Evolutionary conservation across 805 yeast genomes (phyloP).

Genomic region (Peterozyma toletana): DNA sequence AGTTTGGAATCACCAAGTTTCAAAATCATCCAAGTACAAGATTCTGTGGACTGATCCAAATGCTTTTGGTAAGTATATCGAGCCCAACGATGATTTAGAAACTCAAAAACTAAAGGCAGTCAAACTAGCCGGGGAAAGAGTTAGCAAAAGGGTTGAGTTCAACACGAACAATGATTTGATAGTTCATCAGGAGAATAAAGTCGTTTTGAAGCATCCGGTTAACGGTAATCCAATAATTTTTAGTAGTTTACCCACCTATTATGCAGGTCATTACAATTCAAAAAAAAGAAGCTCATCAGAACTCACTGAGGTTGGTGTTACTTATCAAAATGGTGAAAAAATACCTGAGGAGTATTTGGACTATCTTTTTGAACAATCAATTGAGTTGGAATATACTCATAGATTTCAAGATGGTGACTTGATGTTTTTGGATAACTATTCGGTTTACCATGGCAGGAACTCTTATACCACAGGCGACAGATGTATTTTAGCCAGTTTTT

Average conservation of each 20-base stretch:
- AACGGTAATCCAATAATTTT: slow-evolving; percentile 13
- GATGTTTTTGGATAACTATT: slow-evolving; percentile 16
- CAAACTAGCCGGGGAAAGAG: too few relatives aligned
- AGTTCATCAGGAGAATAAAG: slow-evolving; percentile 9
- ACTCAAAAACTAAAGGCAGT: too few relatives aligned
- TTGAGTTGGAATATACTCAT: slow-evolving; percentile 15
- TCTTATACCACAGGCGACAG: slow-evolving; percentile 14
- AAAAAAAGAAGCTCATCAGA: slow-evolving; percentile 1
- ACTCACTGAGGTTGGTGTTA: slow-evolving; percentile 1
- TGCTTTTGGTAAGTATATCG: too few relatives aligned
- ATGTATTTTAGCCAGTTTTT: slow-evolving; percentile 17
- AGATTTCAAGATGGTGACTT: slow-evolving; percentile 16
- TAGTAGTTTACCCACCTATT: slow-evolving; percentile 17
- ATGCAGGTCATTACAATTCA: slow-evolving; percentile 2
- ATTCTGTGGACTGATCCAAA: too few relatives aligned
- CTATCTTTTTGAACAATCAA: slow-evolving; percentile 14
- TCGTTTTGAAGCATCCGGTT: background rate
- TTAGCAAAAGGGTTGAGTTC: too few relatives aligned
- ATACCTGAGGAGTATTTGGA: slow-evolving; percentile 17
- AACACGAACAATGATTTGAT: background rate
- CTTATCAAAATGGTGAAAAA: slow-evolving; percentile 15
- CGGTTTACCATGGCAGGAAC: slow-evolving; percentile 18
- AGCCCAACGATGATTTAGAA: too few relatives aligned
- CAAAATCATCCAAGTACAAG: too few relatives aligned
- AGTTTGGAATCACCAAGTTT: too few relatives aligned